phyloP scores from a whole-genome alignment of 75 land plant genomes.

The Picea glauca region DNA sequence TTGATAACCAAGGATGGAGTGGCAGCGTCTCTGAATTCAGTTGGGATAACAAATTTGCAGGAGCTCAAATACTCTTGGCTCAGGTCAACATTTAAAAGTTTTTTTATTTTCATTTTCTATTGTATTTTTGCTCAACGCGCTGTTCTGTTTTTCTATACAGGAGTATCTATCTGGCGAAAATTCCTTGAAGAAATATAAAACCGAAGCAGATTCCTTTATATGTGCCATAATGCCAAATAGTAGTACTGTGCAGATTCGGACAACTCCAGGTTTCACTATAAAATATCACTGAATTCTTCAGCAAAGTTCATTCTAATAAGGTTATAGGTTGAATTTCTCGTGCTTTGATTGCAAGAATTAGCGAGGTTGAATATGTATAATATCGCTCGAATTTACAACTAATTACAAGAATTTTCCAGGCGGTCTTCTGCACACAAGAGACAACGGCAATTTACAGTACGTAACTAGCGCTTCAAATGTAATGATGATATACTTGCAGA shows the following conservation, averaged over 20 bases:
- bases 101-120: background rate
- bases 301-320: background rate
- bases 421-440: conserved; percentile 58
- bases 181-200: conserved; percentile 28
- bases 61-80: conserved; percentile 25
- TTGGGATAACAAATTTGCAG: conserved; percentile 45
- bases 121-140: background rate
- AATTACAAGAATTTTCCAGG: conserved; percentile 29
- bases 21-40: conserved; percentile 24
- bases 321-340: background rate
- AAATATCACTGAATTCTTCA: background rate
- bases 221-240: conserved; percentile 42
- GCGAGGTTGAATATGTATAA: too few relatives aligned
- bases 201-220: conserved; percentile 40
- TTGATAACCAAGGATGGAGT: conserved; percentile 17
- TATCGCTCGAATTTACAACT: background rate
- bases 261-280: conserved; percentile 10
- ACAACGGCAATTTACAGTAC: conserved; percentile 38
- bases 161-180: conserved; percentile 8
- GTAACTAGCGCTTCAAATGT: conserved; percentile 14
- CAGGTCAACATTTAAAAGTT: conserved; percentile 15
- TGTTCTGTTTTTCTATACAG: background rate
- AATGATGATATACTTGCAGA: background rate
- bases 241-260: conserved; percentile 14
- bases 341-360: background rate